phyloP scores from a whole-genome alignment of 2,329 filamentous ascomycete species.

The Fusarium sarcochroum region DNA sequence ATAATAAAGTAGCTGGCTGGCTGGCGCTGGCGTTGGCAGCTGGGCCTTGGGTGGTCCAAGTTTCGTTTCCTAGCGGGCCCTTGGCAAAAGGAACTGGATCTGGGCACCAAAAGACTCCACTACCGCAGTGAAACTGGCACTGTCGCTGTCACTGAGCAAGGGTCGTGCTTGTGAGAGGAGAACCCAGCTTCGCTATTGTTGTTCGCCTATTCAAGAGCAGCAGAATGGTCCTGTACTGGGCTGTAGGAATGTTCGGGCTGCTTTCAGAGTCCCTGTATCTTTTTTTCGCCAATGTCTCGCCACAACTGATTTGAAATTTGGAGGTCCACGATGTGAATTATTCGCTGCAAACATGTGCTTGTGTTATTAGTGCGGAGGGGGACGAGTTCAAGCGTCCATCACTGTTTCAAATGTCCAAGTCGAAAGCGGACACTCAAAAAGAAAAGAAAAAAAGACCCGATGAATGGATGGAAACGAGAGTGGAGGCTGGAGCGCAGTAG shows the following conservation, averaged over 20 bases:
- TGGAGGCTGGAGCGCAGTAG: constrained; percentile 14
- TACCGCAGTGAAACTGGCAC: constrained; percentile 20
- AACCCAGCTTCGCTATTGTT: background rate
- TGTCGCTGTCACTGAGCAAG: constrained; percentile 24
- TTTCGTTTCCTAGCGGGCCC: constrained; percentile 44
- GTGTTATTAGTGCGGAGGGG: constrained; percentile 7
- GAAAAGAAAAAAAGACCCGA: constrained; percentile 7
- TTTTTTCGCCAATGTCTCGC: background rate
- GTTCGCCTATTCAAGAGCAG: constrained; percentile 24
- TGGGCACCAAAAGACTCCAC: constrained; percentile 36
- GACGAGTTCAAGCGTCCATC: constrained; percentile 18
- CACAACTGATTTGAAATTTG: background rate
- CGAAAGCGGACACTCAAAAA: constrained; percentile 10
- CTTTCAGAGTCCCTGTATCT: constrained; percentile 4
- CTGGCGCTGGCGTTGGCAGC: constrained; percentile 6
- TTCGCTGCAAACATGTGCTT: background rate
- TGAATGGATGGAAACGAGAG: constrained; percentile 19
- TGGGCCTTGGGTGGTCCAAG: constrained; percentile 39
- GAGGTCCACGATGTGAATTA: background rate
- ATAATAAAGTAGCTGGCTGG: constrained; percentile 23
- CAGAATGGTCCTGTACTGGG: background rate
- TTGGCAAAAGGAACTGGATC: constrained; percentile 28
- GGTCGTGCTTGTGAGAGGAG: background rate
- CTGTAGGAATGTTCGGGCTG: background rate
- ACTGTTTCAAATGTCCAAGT: constrained; percentile 21